phyloP scores from a whole-genome alignment of 2,329 filamentous ascomycete genomes.

The Paramyrothecium sp. region DNA sequence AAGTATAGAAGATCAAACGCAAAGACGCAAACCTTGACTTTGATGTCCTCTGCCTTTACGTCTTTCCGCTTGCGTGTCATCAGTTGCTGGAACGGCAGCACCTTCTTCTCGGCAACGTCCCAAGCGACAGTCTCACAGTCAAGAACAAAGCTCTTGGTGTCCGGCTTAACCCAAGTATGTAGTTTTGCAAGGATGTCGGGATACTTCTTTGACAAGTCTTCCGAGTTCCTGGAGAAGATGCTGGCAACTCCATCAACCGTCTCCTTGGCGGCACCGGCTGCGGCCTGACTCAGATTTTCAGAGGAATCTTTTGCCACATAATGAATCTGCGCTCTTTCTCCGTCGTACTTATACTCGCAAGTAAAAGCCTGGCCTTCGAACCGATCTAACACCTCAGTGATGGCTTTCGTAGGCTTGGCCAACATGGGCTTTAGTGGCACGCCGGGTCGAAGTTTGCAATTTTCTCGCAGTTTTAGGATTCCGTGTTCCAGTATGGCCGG shows the following conservation, averaged over 20 bases:
- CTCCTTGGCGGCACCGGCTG: constrained; percentile 62
- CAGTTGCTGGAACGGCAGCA: constrained; percentile 93
- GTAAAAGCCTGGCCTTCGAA: constrained; percentile 96
- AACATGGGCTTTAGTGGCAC: constrained; percentile 98
- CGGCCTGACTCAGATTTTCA: constrained; percentile 64
- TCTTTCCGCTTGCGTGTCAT: constrained; percentile 99
- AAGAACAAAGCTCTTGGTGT: constrained; percentile 93
- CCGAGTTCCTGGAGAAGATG: constrained; percentile 96
- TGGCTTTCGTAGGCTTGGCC: constrained; percentile 96
- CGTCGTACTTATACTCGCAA: constrained; percentile 99
- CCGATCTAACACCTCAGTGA: constrained; percentile 93
- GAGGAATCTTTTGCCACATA: constrained; percentile 83
- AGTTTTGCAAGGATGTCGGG: constrained; percentile 91
- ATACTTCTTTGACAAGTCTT: constrained; percentile 96
- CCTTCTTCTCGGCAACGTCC: constrained; percentile 93
- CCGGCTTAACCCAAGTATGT: constrained; percentile 82
- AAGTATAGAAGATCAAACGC: constrained; percentile 93
- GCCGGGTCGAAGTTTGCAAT: constrained; percentile 89
- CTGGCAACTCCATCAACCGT: constrained; percentile 74
- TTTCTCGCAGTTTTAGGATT: constrained; percentile 76
- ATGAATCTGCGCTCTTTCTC: constrained; percentile 97
- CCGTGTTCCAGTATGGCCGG: constrained; percentile 86
- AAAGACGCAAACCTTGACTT: constrained; percentile 95
- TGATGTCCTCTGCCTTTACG: constrained; percentile 91
- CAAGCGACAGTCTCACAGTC: constrained; percentile 98